Evolutionary conservation across 2,329 filamentous ascomycete genomes (phyloP).

Genomic region (Fusarium lyarnte): DNA sequence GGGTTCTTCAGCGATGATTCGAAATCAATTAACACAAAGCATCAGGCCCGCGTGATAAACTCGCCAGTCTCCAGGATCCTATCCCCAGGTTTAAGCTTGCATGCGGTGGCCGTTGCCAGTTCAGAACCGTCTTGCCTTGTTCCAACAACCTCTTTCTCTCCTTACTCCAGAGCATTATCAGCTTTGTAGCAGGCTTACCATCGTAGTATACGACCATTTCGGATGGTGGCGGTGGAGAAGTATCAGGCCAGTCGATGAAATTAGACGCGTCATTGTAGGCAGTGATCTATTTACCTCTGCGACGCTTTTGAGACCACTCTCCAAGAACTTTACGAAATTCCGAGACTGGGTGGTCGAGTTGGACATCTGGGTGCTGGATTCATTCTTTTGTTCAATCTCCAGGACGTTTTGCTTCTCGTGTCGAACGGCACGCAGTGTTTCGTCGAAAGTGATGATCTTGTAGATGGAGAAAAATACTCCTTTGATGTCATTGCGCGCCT

Average conservation of each 20-base stretch:
- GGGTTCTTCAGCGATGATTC: neutral
- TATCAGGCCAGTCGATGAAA: constrained; percentile 41
- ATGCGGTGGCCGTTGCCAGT: constrained; percentile 23
- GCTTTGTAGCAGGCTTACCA: neutral
- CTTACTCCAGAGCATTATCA: neutral
- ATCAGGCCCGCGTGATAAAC: neutral
- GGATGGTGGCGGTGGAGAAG: neutral
- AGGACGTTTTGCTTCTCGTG: constrained; percentile 41
- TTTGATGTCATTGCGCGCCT: constrained; percentile 46
- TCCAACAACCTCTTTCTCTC: neutral
- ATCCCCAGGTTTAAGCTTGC: constrained; percentile 4
- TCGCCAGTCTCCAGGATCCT: constrained; percentile 15
- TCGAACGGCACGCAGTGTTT: constrained; percentile 28
- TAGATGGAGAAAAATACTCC: constrained; percentile 50
- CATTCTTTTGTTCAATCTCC: constrained; percentile 39
- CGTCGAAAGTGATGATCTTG: constrained; percentile 50
- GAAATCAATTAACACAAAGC: neutral
- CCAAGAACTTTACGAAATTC: constrained; percentile 42
- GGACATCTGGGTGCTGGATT: constrained; percentile 46
- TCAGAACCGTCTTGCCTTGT: constrained; percentile 17
- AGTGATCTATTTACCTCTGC: constrained; percentile 6
- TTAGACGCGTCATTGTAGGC: constrained; percentile 29
- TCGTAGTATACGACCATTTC: neutral
- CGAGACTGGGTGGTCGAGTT: constrained; percentile 45
- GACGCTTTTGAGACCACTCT: constrained; percentile 39